Base-by-base conservation (phyloP, 805 yeast species). In the Pichia sporocuriosa region DNA sequence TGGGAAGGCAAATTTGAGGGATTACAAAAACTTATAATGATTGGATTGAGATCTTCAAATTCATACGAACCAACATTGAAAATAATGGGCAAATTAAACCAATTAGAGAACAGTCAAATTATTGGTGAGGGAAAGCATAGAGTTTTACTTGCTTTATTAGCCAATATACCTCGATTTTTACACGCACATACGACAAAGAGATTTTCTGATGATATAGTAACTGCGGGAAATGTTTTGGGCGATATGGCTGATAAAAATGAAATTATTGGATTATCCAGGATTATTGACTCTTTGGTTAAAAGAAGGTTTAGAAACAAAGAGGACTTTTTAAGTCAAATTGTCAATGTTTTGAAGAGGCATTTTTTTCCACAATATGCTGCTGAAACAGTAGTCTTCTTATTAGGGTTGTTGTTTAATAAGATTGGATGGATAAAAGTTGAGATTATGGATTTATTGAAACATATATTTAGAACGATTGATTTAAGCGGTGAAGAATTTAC, bases 1-100 rank as follows among this genome's bases (percentile, higher is more conserved):
- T 93, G 97, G 98, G 96, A 89, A 56, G 96, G 97, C 1, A 74
- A 79, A 43, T 93, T 88, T 59, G 90, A 82, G 54, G 97, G 97
- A 0, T 66, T 93, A 6, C 95, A 88, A 53, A 80, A 75, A 34
- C 70, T 83, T 16, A 77, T 89, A 0, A 67, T 87, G 73, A 75
- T 79, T 35, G 99, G 99, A 0, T 65, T 94, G 43, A 66, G 96
- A 40, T 88, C 97, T 0, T 68, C 88, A 1, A 76, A 78, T 38
- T 75, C 96, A 0, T 84, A 81, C 66, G 94, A 85, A 9, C 79
- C 84, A 11, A 75, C 95, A 1, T 65, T 87, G 52, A 75, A 74
- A 45, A 73, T 90, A 31, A 61, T 93, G 42, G 90, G 86, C 54
- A 75, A 81, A 49, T 65, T 93, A 47, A 81, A 81, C 54, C 62